These are phyloP conservation scores for Globisporangium nunn DNA, from an alignment of 352 stramenopile species.

Conservation along the genomic window DNA sequence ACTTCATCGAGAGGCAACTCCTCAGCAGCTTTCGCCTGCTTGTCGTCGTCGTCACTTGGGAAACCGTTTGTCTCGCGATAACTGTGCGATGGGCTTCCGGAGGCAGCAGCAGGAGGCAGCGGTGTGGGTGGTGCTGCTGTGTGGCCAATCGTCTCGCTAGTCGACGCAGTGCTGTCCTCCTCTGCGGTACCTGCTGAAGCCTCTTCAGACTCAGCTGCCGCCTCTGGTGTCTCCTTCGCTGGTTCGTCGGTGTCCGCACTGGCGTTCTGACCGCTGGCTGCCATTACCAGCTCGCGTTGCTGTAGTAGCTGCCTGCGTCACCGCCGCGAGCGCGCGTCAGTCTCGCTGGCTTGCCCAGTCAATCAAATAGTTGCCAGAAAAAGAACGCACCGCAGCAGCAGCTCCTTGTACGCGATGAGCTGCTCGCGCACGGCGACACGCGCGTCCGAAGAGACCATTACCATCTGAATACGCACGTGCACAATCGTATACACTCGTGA, in stretches of 20 bases:
- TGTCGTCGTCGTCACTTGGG: not conserved
- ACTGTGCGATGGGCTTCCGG: not conserved
- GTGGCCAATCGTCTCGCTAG: not conserved
- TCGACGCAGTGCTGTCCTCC: not conserved
- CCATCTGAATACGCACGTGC: constrained; percentile 25
- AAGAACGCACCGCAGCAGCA: constrained; percentile 48
- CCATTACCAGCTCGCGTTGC: constrained; percentile 34
- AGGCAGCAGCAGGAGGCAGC: too few species aligned
- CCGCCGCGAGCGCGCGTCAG: not conserved
- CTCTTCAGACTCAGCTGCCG: not conserved
- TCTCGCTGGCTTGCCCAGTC: not conserved
- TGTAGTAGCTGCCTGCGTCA: constrained; percentile 48
- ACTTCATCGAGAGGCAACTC: not conserved
- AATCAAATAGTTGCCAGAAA: not conserved
- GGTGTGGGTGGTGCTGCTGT: too few species aligned
- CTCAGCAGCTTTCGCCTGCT: not conserved
- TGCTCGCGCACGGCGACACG: constrained; percentile 44
- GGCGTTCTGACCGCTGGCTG: constrained; percentile 8
- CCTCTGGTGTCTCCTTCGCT: constrained; percentile 2
- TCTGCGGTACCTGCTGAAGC: too few species aligned
- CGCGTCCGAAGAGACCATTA: constrained; percentile 42
- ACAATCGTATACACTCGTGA: constrained; percentile 13
- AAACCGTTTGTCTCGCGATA: not conserved
- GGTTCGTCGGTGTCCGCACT: constrained; percentile 5
- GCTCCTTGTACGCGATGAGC: constrained; percentile 70